Base-by-base conservation (phyloP, 176 grass and related monocot genomes). In the Phyllostachys edulis region DNA sequence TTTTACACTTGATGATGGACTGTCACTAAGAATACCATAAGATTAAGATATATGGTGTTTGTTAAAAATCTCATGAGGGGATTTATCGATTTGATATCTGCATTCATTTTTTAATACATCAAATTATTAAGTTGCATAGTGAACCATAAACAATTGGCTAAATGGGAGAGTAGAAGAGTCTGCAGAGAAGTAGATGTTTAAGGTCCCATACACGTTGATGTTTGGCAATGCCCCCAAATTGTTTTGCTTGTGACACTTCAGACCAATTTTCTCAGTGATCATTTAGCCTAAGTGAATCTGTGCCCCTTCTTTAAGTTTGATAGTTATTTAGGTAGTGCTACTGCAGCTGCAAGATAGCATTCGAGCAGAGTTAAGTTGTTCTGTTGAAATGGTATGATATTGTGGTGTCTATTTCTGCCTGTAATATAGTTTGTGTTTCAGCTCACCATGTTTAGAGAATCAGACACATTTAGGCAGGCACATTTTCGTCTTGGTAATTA, bases 341-440 rank as follows among this genome's bases (percentile, higher is more conserved):
- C 44, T 45, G 34, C 34, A 63, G n/a, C 69, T 80, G 39, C 54
- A 75, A 46, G 37, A 64, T 84, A 44, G 21, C 10, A 73, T 69
- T 71, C 17, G n/a, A 57, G 11, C 14, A 55, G n/a, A 36, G 17
- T 71, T n/a, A 55, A 41, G 5, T 32, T 86, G 17, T 57, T 51
- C 2, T 13, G 29, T 52, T 9, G 5, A 62, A 75, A 50, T 44
- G 9, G 7, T 73, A 44, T 32, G 10, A 51, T 57, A 37, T 17
- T 77, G 50, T 57, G 57, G n/a, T 63, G 65, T 37, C 1, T 63
- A 61, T 61, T 80, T 40, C 54, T 40, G 32, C 12, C 23, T 76
- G 8, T 81, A 85, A 57, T 77, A n/a, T 80, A 64, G 9, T 39
- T 66, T 65, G 20, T 78, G 9, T 76, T 78, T 13, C 55, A 65